phyloP scores from a whole-genome alignment of 2,329 filamentous ascomycete species.

The Aspergillus candidus region DNA sequence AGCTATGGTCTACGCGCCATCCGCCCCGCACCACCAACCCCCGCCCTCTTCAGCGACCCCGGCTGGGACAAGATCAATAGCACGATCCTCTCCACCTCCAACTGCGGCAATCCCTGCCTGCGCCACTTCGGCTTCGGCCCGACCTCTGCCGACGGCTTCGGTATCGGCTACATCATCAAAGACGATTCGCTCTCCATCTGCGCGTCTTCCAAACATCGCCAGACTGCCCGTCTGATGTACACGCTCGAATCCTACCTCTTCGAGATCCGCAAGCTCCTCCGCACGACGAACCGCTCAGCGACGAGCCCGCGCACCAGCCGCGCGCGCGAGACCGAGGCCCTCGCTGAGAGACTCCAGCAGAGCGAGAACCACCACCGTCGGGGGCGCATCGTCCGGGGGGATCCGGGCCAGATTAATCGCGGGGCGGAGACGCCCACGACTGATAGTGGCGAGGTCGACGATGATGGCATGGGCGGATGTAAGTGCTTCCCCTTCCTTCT shows the following conservation, averaged over 20 bases:
- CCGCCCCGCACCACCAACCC: constrained; percentile 47
- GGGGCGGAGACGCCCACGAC: constrained; percentile 58
- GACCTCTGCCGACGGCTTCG: constrained; percentile 87
- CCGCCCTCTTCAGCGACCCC: constrained; percentile 74
- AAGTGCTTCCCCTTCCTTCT: constrained; percentile 46
- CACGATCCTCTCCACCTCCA: constrained; percentile 93
- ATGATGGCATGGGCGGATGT: constrained; percentile 92
- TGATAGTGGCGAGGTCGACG: constrained; percentile 66
- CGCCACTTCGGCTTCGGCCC: constrained; percentile 96
- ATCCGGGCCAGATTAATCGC: constrained; percentile 35
- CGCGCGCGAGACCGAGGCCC: constrained; percentile 54
- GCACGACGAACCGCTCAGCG: constrained; percentile 57
- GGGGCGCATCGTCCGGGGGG: constrained; percentile 63
- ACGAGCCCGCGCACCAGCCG: constrained; percentile 50
- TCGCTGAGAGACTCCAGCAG: constrained; percentile 34
- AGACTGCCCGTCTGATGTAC: constrained; percentile 85
- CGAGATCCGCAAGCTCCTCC: constrained; percentile 79
- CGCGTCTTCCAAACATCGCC: constrained; percentile 85
- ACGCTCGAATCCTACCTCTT: constrained; percentile 84
- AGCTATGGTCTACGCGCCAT: constrained; percentile 50
- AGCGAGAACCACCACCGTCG: constrained; percentile 50
- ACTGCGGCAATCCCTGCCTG: constrained; percentile 92
- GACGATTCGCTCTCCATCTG: constrained; percentile 86
- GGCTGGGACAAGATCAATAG: constrained; percentile 96
- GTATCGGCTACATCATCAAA: constrained; percentile 99